A percentile compares a stretch with the other conserved stretches of the same genome.
phyloP scores from a whole-genome alignment of 2,329 filamentous ascomycete species.

The Harringtonia aguacate region DNA sequence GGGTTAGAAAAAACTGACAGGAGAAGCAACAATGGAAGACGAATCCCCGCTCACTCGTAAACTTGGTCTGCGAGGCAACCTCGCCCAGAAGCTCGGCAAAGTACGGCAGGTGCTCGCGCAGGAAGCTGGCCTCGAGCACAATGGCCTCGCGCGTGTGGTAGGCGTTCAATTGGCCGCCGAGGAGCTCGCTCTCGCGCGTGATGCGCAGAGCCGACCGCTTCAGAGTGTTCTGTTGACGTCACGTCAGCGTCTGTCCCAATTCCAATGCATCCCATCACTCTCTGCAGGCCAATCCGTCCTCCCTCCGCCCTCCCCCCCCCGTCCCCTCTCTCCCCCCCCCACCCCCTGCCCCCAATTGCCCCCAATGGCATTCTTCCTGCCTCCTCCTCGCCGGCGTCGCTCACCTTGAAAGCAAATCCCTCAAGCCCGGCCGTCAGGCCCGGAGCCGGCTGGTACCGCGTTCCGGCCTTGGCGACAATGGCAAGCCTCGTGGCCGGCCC shows the following conservation, averaged over 20 bases:
- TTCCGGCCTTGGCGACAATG: slow-evolving; percentile 87
- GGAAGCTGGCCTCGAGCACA: slow-evolving; percentile 87
- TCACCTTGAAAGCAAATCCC: slow-evolving; percentile 95
- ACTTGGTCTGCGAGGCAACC: slow-evolving; percentile 81
- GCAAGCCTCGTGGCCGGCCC: slow-evolving; percentile 86
- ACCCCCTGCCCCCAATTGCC: too few species aligned
- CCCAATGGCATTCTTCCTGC: slow-evolving; percentile 1
- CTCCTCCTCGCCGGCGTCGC: slow-evolving; percentile 13
- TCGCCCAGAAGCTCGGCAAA: slow-evolving; percentile 93
- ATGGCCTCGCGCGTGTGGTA: slow-evolving; percentile 91
- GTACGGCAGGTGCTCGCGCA: slow-evolving; percentile 92
- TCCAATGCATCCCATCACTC: too few species aligned
- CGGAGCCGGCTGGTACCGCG: slow-evolving; percentile 81
- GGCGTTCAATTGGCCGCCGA: slow-evolving; percentile 79
- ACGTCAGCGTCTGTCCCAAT: not conserved
- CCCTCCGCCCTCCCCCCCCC: not conserved
- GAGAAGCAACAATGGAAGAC: too few species aligned
- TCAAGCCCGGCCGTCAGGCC: slow-evolving; percentile 84
- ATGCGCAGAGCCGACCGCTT: slow-evolving; percentile 87
- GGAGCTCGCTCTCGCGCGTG: slow-evolving; percentile 86
- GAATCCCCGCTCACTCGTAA: slow-evolving; percentile 60
- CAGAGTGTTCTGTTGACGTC: slow-evolving; percentile 56
- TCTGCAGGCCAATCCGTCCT: too few species aligned
- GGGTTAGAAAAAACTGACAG: slow-evolving; percentile 9
- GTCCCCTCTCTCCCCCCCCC: not conserved